These are phyloP conservation scores for Styphnolobium japonicum DNA, from an alignment of 306 rosid genomes.

Conservation along the genomic window DNA sequence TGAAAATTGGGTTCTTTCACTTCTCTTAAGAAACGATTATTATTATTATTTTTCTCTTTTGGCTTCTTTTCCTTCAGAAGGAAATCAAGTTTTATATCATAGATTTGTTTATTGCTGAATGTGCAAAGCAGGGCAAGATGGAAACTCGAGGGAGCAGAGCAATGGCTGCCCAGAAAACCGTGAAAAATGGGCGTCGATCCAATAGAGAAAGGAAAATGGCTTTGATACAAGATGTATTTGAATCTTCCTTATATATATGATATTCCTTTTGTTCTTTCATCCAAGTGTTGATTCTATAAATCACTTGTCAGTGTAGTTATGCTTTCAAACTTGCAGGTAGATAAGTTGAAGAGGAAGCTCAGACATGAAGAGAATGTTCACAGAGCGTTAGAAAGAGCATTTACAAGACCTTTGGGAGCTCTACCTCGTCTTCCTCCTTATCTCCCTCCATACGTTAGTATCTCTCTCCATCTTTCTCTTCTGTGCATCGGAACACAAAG, in stretches of 20 bases:
- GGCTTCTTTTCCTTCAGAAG: not conserved
- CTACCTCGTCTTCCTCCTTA: slow-evolving; percentile 98
- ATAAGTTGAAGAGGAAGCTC: slow-evolving; percentile 91
- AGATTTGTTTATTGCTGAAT: slow-evolving; percentile 42
- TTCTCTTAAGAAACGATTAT: slow-evolving; percentile 51
- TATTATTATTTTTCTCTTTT: not conserved
- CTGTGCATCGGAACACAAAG: not conserved
- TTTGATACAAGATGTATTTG: slow-evolving; percentile 80
- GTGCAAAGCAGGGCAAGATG: slow-evolving; percentile 67
- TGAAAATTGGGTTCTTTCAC: slow-evolving; percentile 40
- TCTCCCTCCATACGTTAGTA: slow-evolving; percentile 89
- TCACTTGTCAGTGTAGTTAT: slow-evolving; percentile 11
- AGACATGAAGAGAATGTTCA: slow-evolving; percentile 98
- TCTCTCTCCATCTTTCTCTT: slow-evolving; percentile 2
- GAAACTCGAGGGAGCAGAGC: slow-evolving; percentile 50
- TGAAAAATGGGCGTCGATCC: slow-evolving; percentile 63
- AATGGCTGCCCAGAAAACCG: slow-evolving; percentile 51
- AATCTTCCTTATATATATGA: slow-evolving; percentile 6
- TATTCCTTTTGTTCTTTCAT: not conserved
- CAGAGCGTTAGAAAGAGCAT: slow-evolving; percentile 97
- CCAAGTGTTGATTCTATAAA: not conserved
- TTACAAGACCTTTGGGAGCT: slow-evolving; percentile 93
- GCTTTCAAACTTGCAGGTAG: slow-evolving; percentile 55
- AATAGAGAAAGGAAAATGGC: slow-evolving; percentile 83
- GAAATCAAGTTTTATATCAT: not conserved